Evolutionary conservation across 805 yeast species (phyloP).

Genomic region (Metschnikowia orientalis): DNA sequence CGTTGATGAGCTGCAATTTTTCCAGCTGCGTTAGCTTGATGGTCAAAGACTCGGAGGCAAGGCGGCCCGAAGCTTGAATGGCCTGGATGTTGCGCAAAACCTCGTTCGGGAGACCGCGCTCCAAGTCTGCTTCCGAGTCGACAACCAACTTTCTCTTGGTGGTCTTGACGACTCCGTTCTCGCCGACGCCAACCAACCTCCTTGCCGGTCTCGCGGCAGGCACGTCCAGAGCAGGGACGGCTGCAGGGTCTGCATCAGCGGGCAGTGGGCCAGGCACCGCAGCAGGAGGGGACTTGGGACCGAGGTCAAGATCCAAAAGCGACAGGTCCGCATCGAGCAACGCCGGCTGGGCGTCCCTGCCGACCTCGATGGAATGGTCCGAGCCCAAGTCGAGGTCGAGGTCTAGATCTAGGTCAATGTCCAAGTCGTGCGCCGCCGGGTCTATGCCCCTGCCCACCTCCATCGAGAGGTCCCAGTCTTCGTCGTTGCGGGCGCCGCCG

Average conservation of each 20-base stretch:
- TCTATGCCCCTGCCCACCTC: constrained; percentile 59
- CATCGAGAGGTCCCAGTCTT: constrained; percentile 50
- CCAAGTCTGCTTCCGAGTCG: constrained; percentile 44
- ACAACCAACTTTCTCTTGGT: constrained; percentile 41
- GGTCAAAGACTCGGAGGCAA: constrained; percentile 20
- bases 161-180: constrained; percentile 44
- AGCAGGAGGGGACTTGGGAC: constrained; percentile 2
- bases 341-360: constrained; percentile 37
- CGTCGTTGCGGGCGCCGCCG: constrained; percentile 19
- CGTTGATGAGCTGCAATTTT: constrained; percentile 32
- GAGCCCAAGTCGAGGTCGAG: constrained; percentile 54
- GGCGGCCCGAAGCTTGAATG: constrained; percentile 18
- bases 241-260: constrained; percentile 33
- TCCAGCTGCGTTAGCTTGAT: constrained; percentile 28
- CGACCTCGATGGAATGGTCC: constrained; percentile 49
- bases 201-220: constrained; percentile 20
- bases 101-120: constrained; percentile 38
- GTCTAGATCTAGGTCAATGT: constrained; percentile 28
- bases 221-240: constrained; percentile 5
- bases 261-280: constrained; percentile 22
- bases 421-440: constrained; percentile 14
- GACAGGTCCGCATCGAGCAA: constrained; percentile 19
- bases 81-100: constrained; percentile 31
- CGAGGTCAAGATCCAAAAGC: constrained; percentile 11
- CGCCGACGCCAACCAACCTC: constrained; percentile 31